A percentile compares a stretch with the other conserved stretches of the same genome.
These are phyloP conservation scores for Penstemon davidsonii DNA, from an alignment of 257 asterid genomes.

Conservation along the genomic window DNA sequence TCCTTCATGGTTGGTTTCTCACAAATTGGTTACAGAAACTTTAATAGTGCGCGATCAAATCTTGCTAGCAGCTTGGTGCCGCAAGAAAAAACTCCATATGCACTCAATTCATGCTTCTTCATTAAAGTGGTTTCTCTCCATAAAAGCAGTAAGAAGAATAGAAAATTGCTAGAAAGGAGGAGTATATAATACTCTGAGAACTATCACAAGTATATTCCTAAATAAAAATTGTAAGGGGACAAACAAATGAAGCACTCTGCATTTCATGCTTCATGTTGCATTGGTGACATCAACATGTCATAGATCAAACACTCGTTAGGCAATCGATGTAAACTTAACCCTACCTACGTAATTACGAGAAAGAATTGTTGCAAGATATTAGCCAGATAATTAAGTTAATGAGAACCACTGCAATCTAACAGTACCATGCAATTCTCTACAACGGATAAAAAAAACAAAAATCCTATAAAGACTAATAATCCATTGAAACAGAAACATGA, in stretches of 20 bases:
- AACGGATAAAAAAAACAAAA: neutral
- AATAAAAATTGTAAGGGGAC: constrained; percentile 3
- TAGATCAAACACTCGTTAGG: constrained; percentile 12
- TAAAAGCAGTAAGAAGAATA: constrained; percentile 13
- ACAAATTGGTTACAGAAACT: constrained; percentile 13
- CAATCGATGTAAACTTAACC: neutral
- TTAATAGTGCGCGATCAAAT: neutral
- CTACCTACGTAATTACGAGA: neutral
- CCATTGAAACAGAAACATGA: constrained; percentile 9
- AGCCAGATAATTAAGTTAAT: constrained; percentile 16
- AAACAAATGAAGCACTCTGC: constrained; percentile 4
- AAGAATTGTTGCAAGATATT: constrained; percentile 5
- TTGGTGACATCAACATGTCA: neutral
- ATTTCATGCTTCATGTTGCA: constrained; percentile 9
- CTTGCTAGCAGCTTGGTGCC: neutral
- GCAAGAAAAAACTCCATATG: neutral
- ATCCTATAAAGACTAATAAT: constrained; percentile 11
- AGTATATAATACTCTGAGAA: constrained; percentile 12
- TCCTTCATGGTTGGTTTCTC: neutral
- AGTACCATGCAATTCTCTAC: too few relatives aligned
- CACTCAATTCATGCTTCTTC: constrained; percentile 5
- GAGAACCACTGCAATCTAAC: neutral
- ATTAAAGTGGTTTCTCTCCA: constrained; percentile 16
- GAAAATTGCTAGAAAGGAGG: constrained; percentile 1
- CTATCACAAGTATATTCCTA: constrained; percentile 12